Base-by-base conservation (phyloP, 2,329 filamentous ascomycete genomes). In the Hypomyces rosellus region DNA sequence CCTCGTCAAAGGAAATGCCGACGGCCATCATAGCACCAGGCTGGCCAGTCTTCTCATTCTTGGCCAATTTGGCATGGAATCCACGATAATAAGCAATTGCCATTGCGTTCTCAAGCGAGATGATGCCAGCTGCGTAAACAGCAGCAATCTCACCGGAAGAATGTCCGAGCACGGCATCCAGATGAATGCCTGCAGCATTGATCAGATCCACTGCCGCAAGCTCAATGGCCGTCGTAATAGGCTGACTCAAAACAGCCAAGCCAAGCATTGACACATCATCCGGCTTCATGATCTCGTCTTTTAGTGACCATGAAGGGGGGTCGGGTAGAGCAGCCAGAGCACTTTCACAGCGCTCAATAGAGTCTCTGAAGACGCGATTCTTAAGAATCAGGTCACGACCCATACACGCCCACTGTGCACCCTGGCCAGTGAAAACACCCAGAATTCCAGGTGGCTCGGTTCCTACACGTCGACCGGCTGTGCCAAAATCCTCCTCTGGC, bases 71-170 rank as follows among this genome's bases (percentile, higher is more conserved):
- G 25, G 25, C 25, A 11, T 30, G 25, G 25, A 30, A 30, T 7
- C 49, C 49, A 13, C 45, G 30, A 37, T 51, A 48, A 15, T 47
- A 51, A 8, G 45, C 39, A 12, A 51, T 44, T 8, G 44, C 37
- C 12, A 62, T 56, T 11, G 63, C 62, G 33, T 61, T 55, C 4
- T 60, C 40, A 13, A 43, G 47, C 5, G 34, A 46, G 11, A 80
- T 47, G 25, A 69, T 61, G 0, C 74, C 75, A 0, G 72, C 69
- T 0, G 74, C 73, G 54, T 76, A 79, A 0, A 72, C 76, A 0
- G 74, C 74, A 0, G 61, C 73, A n/a, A 77, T 75, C 54, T 78
- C 75, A 1, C 75, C 75, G 1, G 69, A 72, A 0, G 73, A 76
- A 54, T 77, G 75, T 2, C 75, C 74, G 3, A 75, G 64, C 0